Base-by-base conservation (phyloP, 2,329 filamentous ascomycete species). In the Plectosphaerella cucumerina region DNA sequence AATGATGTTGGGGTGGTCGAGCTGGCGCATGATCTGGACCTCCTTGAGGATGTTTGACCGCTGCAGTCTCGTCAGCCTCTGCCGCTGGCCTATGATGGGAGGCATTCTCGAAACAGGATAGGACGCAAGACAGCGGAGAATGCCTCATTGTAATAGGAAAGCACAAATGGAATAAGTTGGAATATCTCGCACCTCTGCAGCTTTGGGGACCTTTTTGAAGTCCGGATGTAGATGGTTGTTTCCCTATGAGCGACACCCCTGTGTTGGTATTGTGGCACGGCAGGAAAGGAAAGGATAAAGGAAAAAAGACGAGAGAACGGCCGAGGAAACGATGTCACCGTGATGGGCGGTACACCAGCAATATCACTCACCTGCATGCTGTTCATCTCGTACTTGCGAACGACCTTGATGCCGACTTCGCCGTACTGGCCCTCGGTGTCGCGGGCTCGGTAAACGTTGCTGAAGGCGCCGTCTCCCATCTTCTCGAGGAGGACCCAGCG, bases 401-500 rank as follows among this genome's bases (percentile, higher is more conserved):
- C 94, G 48, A 99, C 94, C 72, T 99, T 99, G 79, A 99, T 97
- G 60, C 93, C 94, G 33, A 94, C 91, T 66, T 97, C 87, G 58
- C 82, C 84, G 56, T 82, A 81, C 56, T 85, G 77, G 39, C 89
- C 87, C 6, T 84, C 79, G 44, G 73, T 67, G 67, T 99, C 94
- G 59, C 80, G 82, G 35, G 94, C 94, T 37, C 90, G 86, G 71
- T 97, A 99, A 58, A 99, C 94, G 64, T 97, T 97, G 76, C 93
- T 97, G 78, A 99, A 99, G 54, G 94, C 94, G 55, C 94, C 94
- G 60, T 97, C 94, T 58, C 94, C 94, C 93, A 99, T 99, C 80
- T 97, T 97, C 72, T 96, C 92, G 48, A 94, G 53, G 33, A 97
- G 75, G 49, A 87, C 83, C 86, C 89, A 99, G 63, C 92, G 77